These are phyloP conservation scores for Cucurbita moschata DNA, from an alignment of 306 rosid species.

Conservation along the genomic window DNA sequence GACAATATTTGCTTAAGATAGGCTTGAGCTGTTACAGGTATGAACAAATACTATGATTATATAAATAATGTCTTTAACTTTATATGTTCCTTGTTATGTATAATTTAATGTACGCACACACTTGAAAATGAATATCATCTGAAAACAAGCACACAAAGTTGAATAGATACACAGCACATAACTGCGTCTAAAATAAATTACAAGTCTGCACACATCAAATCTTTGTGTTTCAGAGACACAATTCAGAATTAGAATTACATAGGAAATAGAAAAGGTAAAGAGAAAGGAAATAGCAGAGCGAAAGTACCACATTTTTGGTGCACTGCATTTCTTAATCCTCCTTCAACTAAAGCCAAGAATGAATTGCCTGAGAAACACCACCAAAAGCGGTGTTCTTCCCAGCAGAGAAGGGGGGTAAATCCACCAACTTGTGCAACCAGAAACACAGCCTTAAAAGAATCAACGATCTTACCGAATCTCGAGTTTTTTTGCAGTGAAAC, in stretches of 20 bases:
- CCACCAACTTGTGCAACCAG: slow-evolving; percentile 32
- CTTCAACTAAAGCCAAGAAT: slow-evolving; percentile 74
- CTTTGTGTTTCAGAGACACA: not conserved
- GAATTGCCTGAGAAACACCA: slow-evolving; percentile 60
- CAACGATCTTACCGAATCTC: not conserved
- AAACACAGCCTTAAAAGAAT: slow-evolving; percentile 11
- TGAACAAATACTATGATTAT: no score
- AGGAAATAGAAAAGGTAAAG: slow-evolving; percentile 6
- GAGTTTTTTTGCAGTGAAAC: slow-evolving; percentile 11
- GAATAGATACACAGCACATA: not conserved
- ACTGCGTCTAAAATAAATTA: not conserved
- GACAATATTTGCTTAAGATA: no score
- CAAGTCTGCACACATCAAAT: not conserved
- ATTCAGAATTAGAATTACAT: not conserved
- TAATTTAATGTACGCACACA: not conserved
- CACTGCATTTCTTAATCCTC: slow-evolving; percentile 13
- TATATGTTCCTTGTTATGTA: no score
- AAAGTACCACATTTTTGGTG: slow-evolving; percentile 12
- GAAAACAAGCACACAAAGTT: not conserved
- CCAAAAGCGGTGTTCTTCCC: slow-evolving; percentile 17
- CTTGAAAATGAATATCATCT: not conserved
- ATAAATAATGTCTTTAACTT: no score
- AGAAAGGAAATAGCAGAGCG: slow-evolving; percentile 9
- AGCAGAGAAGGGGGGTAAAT: slow-evolving; percentile 12
- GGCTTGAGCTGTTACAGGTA: no score